phyloP scores from a whole-genome alignment of 192 early-diverging fungal genomes.

The Entomortierella parvispora region DNA sequence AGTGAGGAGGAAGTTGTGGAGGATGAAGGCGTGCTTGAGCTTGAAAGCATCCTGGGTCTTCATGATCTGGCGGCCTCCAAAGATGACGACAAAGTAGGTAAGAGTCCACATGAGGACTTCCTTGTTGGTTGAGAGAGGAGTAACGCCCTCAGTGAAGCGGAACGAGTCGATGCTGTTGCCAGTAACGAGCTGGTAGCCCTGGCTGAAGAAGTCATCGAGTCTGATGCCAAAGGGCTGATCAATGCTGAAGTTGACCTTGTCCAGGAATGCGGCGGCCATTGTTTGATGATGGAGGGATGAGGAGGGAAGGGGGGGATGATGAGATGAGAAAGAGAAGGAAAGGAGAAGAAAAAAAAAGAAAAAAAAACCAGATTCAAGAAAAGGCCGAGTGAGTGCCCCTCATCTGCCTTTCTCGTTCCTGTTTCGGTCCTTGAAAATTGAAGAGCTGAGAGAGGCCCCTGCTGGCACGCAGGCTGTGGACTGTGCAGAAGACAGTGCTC shows the following conservation, averaged over 20 bases:
- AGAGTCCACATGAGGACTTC: slow-evolving; percentile 61
- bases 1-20: slow-evolving; percentile 86
- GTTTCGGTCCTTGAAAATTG: too few species aligned
- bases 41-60: slow-evolving; percentile 71
- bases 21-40: slow-evolving; percentile 75
- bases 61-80: slow-evolving; percentile 82
- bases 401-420: too few species aligned
- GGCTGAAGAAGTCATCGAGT: slow-evolving; percentile 60
- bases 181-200: slow-evolving; percentile 55
- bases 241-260: slow-evolving; percentile 55
- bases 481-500: too few species aligned
- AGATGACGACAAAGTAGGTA: slow-evolving; percentile 81
- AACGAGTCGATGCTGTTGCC: slow-evolving; percentile 57
- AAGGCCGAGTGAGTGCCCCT: background rate
- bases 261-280: slow-evolving; percentile 50
- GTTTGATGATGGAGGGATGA: slow-evolving; percentile 1
- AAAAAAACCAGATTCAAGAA: background rate
- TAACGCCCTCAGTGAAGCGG: slow-evolving; percentile 57
- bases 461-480: too few species aligned
- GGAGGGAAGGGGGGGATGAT: slow-evolving; percentile 4
- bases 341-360: slow-evolving; percentile 20
- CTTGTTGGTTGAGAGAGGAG: slow-evolving; percentile 58
- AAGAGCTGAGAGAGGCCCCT: too few species aligned
- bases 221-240: slow-evolving; percentile 68
- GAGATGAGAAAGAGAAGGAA: slow-evolving; percentile 3